Percentiles rank a stretch among this genome's conserved stretches.
phyloP scores from a whole-genome alignment of 2,329 filamentous ascomycete genomes.

The Orbilia quercus region DNA sequence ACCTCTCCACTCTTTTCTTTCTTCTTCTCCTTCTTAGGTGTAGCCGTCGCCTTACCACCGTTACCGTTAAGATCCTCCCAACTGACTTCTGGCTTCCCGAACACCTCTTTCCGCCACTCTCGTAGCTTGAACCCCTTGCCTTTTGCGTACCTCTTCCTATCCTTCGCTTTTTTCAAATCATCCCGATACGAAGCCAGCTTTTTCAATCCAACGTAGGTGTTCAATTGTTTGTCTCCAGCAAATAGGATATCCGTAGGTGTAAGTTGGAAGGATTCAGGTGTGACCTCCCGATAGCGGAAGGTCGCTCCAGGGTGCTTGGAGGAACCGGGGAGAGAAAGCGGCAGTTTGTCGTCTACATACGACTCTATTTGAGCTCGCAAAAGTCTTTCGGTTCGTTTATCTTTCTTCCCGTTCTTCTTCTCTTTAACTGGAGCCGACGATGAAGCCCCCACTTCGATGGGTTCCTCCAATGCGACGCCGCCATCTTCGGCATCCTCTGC shows the following conservation, averaged over 20 bases:
- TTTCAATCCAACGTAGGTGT: slow-evolving; percentile 91
- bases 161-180: slow-evolving; percentile 85
- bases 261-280: slow-evolving; percentile 87
- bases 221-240: slow-evolving; percentile 84
- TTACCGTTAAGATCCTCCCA: slow-evolving; percentile 56
- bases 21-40: slow-evolving; percentile 61
- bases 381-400: slow-evolving; percentile 63
- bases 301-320: slow-evolving; percentile 64
- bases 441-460: slow-evolving; percentile 58
- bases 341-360: slow-evolving; percentile 50
- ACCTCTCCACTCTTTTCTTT: slow-evolving; percentile 60
- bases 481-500: slow-evolving; percentile 63
- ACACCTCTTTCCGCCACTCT: slow-evolving; percentile 81
- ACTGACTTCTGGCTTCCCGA: slow-evolving; percentile 66
- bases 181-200: slow-evolving; percentile 93
- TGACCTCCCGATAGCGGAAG: slow-evolving; percentile 96
- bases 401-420: slow-evolving; percentile 69
- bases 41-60: slow-evolving; percentile 58
- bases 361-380: slow-evolving; percentile 52
- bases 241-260: slow-evolving; percentile 91
- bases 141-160: slow-evolving; percentile 89
- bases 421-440: slow-evolving; percentile 17
- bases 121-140: slow-evolving; percentile 79
- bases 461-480: slow-evolving; percentile 62
- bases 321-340: slow-evolving; percentile 44